phyloP scores from a whole-genome alignment of 805 yeast genomes.

The Ogataea nakhonphanomensis region DNA sequence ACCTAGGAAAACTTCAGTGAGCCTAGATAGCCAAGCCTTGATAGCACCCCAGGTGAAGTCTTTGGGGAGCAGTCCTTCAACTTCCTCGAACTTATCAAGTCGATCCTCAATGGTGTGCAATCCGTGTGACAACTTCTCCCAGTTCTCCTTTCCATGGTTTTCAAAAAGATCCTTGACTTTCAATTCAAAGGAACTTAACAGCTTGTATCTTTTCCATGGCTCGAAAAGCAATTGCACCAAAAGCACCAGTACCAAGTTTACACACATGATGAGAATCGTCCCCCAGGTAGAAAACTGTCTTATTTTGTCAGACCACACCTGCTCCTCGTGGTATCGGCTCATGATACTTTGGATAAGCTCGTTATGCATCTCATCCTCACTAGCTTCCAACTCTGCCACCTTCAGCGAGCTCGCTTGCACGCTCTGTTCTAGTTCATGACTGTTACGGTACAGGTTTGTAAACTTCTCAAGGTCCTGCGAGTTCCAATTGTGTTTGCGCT shows the following conservation, averaged over 20 bases:
- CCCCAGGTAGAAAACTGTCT: conserved; percentile 96
- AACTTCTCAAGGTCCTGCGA: conserved; percentile 77
- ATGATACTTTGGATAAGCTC: conserved; percentile 72
- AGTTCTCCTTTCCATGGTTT: conserved; percentile 12
- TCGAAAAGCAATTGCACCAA: conserved; percentile 85
- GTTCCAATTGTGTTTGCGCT: conserved; percentile 81
- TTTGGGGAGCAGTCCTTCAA: conserved; percentile 2
- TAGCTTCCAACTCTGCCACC: conserved; percentile 53
- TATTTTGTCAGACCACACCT: conserved; percentile 96
- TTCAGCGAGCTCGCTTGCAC: conserved; percentile 50
- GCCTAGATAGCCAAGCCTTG: neutral
- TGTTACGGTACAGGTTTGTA: conserved; percentile 75
- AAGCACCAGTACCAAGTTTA: conserved; percentile 73
- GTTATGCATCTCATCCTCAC: conserved; percentile 67
- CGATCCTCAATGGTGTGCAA: conserved; percentile 18
- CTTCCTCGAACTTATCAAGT: conserved; percentile 11
- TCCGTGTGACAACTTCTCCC: conserved; percentile 15
- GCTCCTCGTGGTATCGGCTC: conserved; percentile 93
- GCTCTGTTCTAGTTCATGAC: conserved; percentile 64
- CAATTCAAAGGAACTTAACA: conserved; percentile 80
- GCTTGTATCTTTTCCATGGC: conserved; percentile 85
- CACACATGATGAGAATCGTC: conserved; percentile 83
- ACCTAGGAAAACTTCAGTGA: neutral
- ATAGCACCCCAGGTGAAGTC: neutral
- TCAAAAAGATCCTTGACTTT: conserved; percentile 59